Percentiles rank a stretch among this genome's conserved stretches.
phyloP scores from a whole-genome alignment of 2,329 filamentous ascomycete genomes.

The Endothia cerciana region DNA sequence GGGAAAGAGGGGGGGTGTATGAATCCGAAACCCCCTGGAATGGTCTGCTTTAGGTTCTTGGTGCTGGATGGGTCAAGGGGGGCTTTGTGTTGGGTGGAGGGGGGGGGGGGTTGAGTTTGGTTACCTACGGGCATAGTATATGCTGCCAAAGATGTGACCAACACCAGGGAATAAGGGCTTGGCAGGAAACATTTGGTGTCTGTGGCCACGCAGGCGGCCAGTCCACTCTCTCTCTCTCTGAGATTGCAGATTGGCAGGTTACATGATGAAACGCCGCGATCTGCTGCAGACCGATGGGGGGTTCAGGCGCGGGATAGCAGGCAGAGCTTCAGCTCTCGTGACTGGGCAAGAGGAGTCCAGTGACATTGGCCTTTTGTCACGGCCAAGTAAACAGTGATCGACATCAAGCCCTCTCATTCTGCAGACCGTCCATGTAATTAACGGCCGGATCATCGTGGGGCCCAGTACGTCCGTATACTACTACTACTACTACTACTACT shows the following conservation, averaged over 20 bases:
- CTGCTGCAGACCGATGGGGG: not conserved
- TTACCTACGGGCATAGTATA: too few relatives aligned
- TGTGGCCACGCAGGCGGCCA: not conserved
- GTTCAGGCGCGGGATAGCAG: not conserved
- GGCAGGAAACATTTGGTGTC: slow-evolving; percentile 7
- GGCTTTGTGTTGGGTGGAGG: too few relatives aligned
- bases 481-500: too few relatives aligned
- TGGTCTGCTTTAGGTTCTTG: not conserved
- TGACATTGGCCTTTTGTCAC: not conserved
- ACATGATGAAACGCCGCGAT: not conserved
- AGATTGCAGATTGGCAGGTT: not conserved
- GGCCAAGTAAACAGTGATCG: not conserved
- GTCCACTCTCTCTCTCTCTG: too few relatives aligned
- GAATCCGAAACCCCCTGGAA: not conserved
- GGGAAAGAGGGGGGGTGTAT: not conserved
- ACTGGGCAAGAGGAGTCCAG: not conserved
- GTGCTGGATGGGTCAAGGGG: too few relatives aligned
- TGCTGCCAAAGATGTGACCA: too few relatives aligned
- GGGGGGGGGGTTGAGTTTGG: too few relatives aligned
- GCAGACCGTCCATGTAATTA: too few relatives aligned
- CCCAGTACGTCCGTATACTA: too few relatives aligned
- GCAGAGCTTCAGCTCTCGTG: not conserved
- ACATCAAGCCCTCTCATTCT: not conserved
- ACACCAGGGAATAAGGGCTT: not conserved
- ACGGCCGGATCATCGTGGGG: too few relatives aligned